phyloP scores from a whole-genome alignment of 352 stramenopile species.

The Globisporangium polare region DNA sequence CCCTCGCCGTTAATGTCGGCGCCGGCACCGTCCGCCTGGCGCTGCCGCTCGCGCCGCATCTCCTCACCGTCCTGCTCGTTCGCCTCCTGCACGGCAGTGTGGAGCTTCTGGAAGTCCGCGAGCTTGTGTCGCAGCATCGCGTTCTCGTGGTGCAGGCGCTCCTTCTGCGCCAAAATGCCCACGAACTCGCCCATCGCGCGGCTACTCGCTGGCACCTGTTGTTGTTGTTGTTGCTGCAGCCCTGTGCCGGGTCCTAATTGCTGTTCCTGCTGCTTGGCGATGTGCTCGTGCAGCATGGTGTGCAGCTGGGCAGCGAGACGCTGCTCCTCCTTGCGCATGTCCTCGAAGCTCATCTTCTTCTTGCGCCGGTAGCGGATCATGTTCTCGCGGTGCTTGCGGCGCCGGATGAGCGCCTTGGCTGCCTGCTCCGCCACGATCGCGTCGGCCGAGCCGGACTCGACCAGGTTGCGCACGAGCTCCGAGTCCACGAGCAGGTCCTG shows the following conservation, averaged over 20 bases:
- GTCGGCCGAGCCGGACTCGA: slow-evolving; percentile 6
- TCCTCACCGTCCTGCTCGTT: slow-evolving; percentile 1
- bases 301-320: slow-evolving; percentile 30
- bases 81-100: background rate
- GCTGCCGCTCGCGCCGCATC: background rate
- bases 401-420: background rate
- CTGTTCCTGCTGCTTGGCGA: background rate
- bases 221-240: background rate
- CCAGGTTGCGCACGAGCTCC: background rate
- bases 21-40: background rate
- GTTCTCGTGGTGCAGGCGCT: slow-evolving; percentile 18
- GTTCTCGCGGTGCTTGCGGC: slow-evolving; percentile 34
- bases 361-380: slow-evolving; percentile 44
- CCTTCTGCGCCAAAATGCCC: slow-evolving; percentile 1
- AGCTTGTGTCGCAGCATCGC: slow-evolving; percentile 15
- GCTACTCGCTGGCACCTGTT: background rate
- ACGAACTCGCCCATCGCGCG: slow-evolving; percentile 1
- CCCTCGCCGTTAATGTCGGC: background rate
- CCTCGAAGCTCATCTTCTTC: slow-evolving; percentile 37
- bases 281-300: slow-evolving; percentile 3
- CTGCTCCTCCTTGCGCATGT: slow-evolving; percentile 29
- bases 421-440: slow-evolving; percentile 4
- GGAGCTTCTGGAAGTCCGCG: slow-evolving; percentile 8
- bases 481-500: slow-evolving; percentile 3
- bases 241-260: background rate